Conservation (phyloP, 2,329 filamentous ascomycete genomes). For the Sporothrix phasma region DNA sequence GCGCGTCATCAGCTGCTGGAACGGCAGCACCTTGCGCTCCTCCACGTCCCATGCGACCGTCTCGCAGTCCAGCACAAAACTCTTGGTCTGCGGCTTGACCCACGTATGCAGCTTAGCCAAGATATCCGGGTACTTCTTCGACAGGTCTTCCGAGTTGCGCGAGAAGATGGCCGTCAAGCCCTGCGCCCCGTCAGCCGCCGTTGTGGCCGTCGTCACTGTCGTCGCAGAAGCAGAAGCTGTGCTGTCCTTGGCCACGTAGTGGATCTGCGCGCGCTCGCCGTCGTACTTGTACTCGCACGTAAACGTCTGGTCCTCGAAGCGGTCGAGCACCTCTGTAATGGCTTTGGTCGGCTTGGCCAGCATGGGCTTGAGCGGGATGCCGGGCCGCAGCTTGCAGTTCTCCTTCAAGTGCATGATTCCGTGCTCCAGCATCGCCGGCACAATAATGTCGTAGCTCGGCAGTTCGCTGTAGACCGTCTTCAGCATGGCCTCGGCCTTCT, state of each 20-base stretch:
- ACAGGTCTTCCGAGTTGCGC: slow-evolving; percentile 90
- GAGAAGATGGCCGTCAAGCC: slow-evolving; percentile 93
- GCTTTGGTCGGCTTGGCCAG: slow-evolving; percentile 96
- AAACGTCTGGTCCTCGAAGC: slow-evolving; percentile 90
- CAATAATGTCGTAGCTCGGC: slow-evolving; percentile 88
- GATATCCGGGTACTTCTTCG: slow-evolving; percentile 96
- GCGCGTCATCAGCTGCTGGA: slow-evolving; percentile 95
- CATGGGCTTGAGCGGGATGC: slow-evolving; percentile 96
- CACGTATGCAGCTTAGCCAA: slow-evolving; percentile 77
- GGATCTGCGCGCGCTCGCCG: slow-evolving; percentile 94
- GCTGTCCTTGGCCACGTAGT: slow-evolving; percentile 63
- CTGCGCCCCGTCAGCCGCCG: background rate
- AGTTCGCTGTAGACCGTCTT: slow-evolving; percentile 92
- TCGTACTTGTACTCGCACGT: slow-evolving; percentile 99
- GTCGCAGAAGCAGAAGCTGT: slow-evolving; percentile 26
- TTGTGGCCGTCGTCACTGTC: background rate
- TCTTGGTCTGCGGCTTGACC: slow-evolving; percentile 83
- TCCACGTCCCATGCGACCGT: slow-evolving; percentile 93
- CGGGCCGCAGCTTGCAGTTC: slow-evolving; percentile 82
- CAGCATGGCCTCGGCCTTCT: slow-evolving; percentile 72
- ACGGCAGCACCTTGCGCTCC: slow-evolving; percentile 91
- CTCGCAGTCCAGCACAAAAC: slow-evolving; percentile 97
- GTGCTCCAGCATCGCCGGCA: slow-evolving; percentile 78
- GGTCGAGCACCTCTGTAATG: slow-evolving; percentile 92
- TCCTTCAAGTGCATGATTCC: slow-evolving; percentile 76